Evolutionary conservation across 768 basidiomycete genomes (phyloP).

Genomic region (Galerina marginata): DNA sequence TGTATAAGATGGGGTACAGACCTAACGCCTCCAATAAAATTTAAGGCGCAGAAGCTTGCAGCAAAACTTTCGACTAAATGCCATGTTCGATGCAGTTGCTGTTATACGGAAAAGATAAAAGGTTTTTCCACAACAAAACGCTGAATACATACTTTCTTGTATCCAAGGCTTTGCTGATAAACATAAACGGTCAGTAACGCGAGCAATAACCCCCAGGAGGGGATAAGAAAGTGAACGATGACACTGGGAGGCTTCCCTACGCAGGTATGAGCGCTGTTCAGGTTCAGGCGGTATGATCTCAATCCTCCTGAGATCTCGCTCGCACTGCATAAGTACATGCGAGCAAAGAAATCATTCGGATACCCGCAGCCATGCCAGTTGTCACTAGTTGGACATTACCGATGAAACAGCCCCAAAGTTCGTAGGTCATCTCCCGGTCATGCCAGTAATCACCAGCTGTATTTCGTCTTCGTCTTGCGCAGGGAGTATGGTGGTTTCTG

Average conservation of each 20-base stretch:
- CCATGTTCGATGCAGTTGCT: slow-evolving; percentile 91
- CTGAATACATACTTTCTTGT: slow-evolving; percentile 66
- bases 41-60: slow-evolving; percentile 87
- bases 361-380: slow-evolving; percentile 92
- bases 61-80: slow-evolving; percentile 83
- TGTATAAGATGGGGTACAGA: slow-evolving; percentile 28
- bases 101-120: slow-evolving; percentile 15
- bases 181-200: slow-evolving; percentile 54
- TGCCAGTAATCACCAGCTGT: slow-evolving; percentile 50
- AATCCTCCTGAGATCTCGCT: slow-evolving; percentile 60
- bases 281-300: slow-evolving; percentile 98
- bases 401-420: slow-evolving; percentile 42
- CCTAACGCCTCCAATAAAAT: slow-evolving; percentile 90
- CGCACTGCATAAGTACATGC: slow-evolving; percentile 19
- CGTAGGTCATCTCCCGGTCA: slow-evolving; percentile 36
- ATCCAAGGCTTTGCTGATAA: slow-evolving; percentile 78
- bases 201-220: slow-evolving; percentile 39
- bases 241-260: slow-evolving; percentile 94
- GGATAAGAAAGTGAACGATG: slow-evolving; percentile 49
- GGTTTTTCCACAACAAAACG: slow-evolving; percentile 1
- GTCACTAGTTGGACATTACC: slow-evolving; percentile 79
- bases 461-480: slow-evolving; percentile 46
- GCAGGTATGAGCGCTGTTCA: slow-evolving; percentile 98
- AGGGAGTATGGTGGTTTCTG: slow-evolving; percentile 23
- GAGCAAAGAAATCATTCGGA: slow-evolving; percentile 49